Evolutionary conservation across 2,329 filamentous ascomycete species (phyloP).

Genomic region (Didymella lethalis): DNA sequence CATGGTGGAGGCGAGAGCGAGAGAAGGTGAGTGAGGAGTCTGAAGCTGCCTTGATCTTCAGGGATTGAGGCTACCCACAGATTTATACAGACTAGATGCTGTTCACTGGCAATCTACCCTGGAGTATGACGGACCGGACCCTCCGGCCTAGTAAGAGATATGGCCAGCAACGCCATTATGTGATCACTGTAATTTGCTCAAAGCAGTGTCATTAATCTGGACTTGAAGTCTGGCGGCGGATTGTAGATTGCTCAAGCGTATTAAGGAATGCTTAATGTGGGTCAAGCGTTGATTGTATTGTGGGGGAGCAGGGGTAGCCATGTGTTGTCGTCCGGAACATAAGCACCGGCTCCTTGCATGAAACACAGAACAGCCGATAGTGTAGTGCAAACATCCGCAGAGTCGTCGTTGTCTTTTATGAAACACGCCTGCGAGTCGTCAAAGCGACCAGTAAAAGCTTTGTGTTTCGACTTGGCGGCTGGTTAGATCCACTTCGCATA

Average conservation of each 20-base stretch:
- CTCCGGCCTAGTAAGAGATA: not conserved
- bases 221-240: slow-evolving; percentile 1
- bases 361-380: slow-evolving; percentile 16
- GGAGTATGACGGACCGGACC: slow-evolving; percentile 7
- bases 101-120: not conserved
- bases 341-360: slow-evolving; percentile 6
- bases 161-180: not conserved
- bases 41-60: slow-evolving; percentile 15
- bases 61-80: not conserved
- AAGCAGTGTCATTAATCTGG: slow-evolving; percentile 4
- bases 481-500: not conserved
- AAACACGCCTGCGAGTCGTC: slow-evolving; percentile 5
- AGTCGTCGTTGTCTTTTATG: not conserved
- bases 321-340: slow-evolving; percentile 3
- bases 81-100: slow-evolving; percentile 7
- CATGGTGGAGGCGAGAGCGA: slow-evolving; percentile 29
- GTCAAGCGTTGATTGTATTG: slow-evolving; percentile 7
- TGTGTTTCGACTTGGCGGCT: not conserved
- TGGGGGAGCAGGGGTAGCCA: slow-evolving; percentile 18
- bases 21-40: slow-evolving; percentile 10
- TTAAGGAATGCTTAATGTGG: slow-evolving; percentile 17
- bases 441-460: not conserved
- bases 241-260: slow-evolving; percentile 19
- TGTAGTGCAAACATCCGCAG: slow-evolving; percentile 1
- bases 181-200: slow-evolving; percentile 7